Evolutionary conservation across 192 early-diverging fungal species (phyloP).

Genomic region (Podila horticola): DNA sequence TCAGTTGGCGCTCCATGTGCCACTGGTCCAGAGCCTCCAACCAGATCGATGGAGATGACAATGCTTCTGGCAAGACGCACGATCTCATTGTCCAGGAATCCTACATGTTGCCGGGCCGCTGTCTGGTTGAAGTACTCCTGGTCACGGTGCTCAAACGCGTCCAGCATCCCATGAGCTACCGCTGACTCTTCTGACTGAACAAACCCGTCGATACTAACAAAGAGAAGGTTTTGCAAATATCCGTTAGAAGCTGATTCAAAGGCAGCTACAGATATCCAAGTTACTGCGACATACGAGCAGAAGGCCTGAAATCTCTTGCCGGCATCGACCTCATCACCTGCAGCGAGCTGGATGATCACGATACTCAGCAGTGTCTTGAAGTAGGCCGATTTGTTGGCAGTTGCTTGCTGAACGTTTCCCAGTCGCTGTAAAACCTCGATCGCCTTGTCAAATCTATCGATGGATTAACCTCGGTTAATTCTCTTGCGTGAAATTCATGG

Average conservation of each 20-base stretch:
- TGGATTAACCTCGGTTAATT: too few relatives aligned
- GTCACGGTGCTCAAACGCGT: conserved; percentile 75
- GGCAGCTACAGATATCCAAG: not conserved
- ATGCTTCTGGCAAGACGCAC: conserved; percentile 57
- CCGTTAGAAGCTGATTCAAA: not conserved
- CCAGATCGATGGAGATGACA: conserved; percentile 34
- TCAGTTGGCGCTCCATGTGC: not conserved
- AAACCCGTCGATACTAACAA: conserved; percentile 59
- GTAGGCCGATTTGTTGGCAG: conserved; percentile 64
- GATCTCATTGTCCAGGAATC: conserved; percentile 77
- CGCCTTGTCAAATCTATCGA: conserved; percentile 67
- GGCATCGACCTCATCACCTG: conserved; percentile 79
- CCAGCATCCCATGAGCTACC: conserved; percentile 64
- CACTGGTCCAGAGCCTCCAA: conserved; percentile 22
- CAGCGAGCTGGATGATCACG: conserved; percentile 69
- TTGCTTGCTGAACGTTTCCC: conserved; percentile 56
- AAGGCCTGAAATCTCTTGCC: conserved; percentile 66
- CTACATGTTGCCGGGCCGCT: conserved; percentile 63
- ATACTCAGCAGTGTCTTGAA: conserved; percentile 73
- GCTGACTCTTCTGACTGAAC: conserved; percentile 70
- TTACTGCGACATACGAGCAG: conserved; percentile 56
- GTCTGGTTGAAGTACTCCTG: conserved; percentile 63
- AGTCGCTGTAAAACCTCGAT: conserved; percentile 66
- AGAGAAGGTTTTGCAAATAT: not conserved
- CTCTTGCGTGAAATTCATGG: not conserved